A percentile compares a stretch with the other conserved stretches of the same genome.
Conservation (phyloP, 23 red algal species). For the Gracilaria domingensis region DNA sequence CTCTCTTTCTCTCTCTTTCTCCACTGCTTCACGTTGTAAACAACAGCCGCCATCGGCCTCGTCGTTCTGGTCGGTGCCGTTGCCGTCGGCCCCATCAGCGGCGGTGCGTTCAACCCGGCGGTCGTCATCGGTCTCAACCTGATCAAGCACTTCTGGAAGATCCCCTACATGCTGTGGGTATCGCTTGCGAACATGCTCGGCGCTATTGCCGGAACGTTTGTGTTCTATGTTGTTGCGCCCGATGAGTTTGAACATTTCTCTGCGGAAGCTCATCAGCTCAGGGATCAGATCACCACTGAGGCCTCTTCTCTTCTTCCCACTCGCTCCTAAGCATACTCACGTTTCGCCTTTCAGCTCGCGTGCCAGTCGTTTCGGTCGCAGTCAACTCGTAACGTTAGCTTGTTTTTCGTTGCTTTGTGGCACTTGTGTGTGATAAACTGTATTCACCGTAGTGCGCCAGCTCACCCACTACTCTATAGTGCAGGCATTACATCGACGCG, state of each 20-base stretch:
- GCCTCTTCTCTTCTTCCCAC: background rate
- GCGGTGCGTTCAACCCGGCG: conserved; percentile 78
- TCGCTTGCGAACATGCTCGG: conserved; percentile 66
- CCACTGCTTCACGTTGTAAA: background rate
- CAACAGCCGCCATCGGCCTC: conserved; percentile 63
- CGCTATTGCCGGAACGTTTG: conserved; percentile 33
- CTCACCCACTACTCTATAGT: too few relatives aligned
- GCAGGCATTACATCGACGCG: too few relatives aligned
- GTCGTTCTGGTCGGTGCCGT: conserved; percentile 53
- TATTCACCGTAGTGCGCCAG: too few relatives aligned
- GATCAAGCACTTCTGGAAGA: conserved; percentile 66
- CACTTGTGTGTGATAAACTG: too few relatives aligned
- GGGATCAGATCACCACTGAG: background rate
- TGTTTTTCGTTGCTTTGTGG: background rate
- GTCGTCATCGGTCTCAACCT: conserved; percentile 63
- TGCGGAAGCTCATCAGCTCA: conserved; percentile 35
- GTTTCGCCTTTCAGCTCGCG: background rate
- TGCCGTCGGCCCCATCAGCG: conserved; percentile 57
- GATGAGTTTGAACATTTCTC: conserved; percentile 77
- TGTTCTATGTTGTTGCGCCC: conserved; percentile 74
- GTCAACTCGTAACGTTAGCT: background rate
- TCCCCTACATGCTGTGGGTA: conserved; percentile 63
- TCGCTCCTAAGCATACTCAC: background rate
- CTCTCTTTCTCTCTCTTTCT: too few relatives aligned
- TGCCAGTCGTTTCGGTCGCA: background rate